phyloP scores from a whole-genome alignment of 768 basidiomycete species.

The Rhizopogon vinicolor region DNA sequence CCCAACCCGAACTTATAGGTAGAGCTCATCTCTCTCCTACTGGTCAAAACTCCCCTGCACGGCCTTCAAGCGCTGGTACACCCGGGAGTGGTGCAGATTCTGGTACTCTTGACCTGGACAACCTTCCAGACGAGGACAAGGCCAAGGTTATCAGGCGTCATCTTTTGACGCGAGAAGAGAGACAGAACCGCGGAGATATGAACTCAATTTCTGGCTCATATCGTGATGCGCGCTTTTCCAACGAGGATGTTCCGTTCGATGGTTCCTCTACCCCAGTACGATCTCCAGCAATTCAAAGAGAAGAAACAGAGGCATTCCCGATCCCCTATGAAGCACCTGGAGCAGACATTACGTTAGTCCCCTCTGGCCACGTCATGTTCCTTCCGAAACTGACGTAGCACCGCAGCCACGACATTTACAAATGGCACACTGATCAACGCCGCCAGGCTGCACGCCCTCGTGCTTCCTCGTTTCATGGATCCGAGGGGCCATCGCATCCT shows the following conservation, averaged over 20 bases:
- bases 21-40: conserved; percentile 21
- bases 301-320: conserved; percentile 73
- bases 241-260: conserved; percentile 14
- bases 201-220: conserved; percentile 19
- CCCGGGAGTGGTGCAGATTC: conserved; percentile 26
- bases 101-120: conserved; percentile 42
- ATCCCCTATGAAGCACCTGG: conserved; percentile 85
- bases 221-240: conserved; percentile 11
- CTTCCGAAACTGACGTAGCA: conserved; percentile 11
- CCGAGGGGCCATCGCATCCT: conserved; percentile 53
- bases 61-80: conserved; percentile 23
- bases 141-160: conserved; percentile 75
- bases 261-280: conserved; percentile 23
- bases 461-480: conserved; percentile 65
- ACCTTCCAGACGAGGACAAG: conserved; percentile 78
- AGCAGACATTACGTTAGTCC: conserved; percentile 86
- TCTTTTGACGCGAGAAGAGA: conserved; percentile 70
- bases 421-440: conserved; percentile 81
- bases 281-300: conserved; percentile 25
- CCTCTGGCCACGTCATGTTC: conserved; percentile 1
- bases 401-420: conserved; percentile 86
- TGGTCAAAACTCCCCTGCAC: conserved; percentile 35
- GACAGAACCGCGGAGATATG: conserved; percentile 21
- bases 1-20: conserved; percentile 10
- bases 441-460: conserved; percentile 58